Base-by-base conservation (phyloP, 371 early-diverging fungal genomes). In the Apophysomyces trapeziformis region DNA sequence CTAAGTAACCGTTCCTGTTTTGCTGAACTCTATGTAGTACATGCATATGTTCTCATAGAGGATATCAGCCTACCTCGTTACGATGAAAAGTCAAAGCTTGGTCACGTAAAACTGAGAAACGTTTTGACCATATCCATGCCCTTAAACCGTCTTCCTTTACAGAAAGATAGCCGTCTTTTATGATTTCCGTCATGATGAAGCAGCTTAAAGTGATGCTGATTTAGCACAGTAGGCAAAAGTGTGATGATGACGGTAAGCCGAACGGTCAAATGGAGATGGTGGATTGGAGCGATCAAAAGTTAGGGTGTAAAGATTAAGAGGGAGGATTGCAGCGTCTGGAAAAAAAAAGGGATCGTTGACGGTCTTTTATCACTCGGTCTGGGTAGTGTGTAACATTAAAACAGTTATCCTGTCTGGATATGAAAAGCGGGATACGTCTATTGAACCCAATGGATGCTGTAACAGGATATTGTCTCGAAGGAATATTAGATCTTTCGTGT, bases 91-190 rank as follows among this genome's bases (percentile, higher is more conserved):
- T 93, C 61, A 97, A 85, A 4, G 96, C 96, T 73, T 92, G 90
- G 72, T 94, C 93, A 64, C 96, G 86, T 8, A 98, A 83, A 12
- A 96, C 85, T 68, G 93, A 88, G 85, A 92, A 97, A 43, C 96
- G 82, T 79, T 95, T 96, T 57, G 93, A 90, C 98, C 98, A 98
- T 70, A 95, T 87, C 86, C 95, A 96, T 56, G 92, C 88, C 61
- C 89, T 76, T 59, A 95, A 76, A 59, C 94, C 93, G 56, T 93
- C 95, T 72, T 98, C 97, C 82, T 94, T 95, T 60, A 97, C 89
- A 45, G 86, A 85, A 59, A 89, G 80, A 71, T 95, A 91, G 57
- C 96, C 96, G 60, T 91, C 84, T 80, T 95, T 96, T 60, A 96
- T 77, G 26, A 89, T 86, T 68, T 82, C 77, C 56, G 80, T 70